Percentiles rank a stretch among this genome's conserved stretches.
Evolutionary conservation across 805 yeast genomes (phyloP).

Genomic region (Saturnispora sekii): DNA sequence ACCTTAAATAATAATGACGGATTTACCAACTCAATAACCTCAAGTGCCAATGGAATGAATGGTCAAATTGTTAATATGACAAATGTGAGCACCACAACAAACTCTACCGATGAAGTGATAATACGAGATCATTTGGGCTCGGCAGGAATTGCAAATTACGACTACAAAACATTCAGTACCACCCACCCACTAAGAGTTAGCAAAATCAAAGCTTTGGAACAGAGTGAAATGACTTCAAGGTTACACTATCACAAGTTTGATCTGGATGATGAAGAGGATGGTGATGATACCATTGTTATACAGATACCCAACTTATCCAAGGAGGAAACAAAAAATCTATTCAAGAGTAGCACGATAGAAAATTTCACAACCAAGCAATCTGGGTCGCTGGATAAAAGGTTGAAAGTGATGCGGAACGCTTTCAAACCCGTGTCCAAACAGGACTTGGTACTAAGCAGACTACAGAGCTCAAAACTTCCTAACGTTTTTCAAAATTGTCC

Average conservation of each 20-base stretch:
- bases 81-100: neutral
- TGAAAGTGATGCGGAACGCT: slow-evolving; percentile 22
- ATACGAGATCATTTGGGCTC: slow-evolving; percentile 17
- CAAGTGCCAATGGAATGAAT: neutral
- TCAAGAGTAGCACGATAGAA: slow-evolving; percentile 4
- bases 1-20: too few relatives aligned
- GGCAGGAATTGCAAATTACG: slow-evolving; percentile 25
- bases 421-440: slow-evolving; percentile 20
- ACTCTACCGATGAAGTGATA: slow-evolving; percentile 12
- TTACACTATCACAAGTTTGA: slow-evolving; percentile 20
- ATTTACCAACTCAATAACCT: neutral
- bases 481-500: slow-evolving; percentile 22
- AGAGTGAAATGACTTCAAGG: slow-evolving; percentile 27
- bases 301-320: slow-evolving; percentile 19
- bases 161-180: slow-evolving; percentile 28
- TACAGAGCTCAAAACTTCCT: slow-evolving; percentile 19
- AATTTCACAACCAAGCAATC: neutral
- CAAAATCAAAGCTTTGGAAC: slow-evolving; percentile 29
- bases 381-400: slow-evolving; percentile 17
- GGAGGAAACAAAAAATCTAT: slow-evolving; percentile 14
- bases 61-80: neutral
- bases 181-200: slow-evolving; percentile 26
- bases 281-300: slow-evolving; percentile 11
- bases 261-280: neutral
- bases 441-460: slow-evolving; percentile 16